phyloP scores from a whole-genome alignment of 106 monocot species.

The Ottelia alismoides region DNA sequence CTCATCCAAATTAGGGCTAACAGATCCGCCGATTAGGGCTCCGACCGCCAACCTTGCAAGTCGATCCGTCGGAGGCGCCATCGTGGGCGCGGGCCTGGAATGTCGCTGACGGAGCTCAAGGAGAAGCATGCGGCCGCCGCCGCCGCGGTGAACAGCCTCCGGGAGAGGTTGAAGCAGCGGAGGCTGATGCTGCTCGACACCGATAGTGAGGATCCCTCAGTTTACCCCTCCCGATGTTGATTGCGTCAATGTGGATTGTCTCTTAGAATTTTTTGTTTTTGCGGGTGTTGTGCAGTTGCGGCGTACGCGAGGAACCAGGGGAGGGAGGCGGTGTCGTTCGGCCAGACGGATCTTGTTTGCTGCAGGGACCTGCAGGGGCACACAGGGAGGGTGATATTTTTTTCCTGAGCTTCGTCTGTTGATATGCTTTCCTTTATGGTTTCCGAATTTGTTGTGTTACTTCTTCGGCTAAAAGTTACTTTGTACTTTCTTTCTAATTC shows the following conservation, averaged over 20 bases:
- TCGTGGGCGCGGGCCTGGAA: too few species aligned
- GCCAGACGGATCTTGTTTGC: conserved; percentile 78
- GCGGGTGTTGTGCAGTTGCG: conserved; percentile 27
- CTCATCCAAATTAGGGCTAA: too few species aligned
- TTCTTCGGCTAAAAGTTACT: too few species aligned
- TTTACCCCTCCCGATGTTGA: neutral
- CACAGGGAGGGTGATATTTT: conserved; percentile 51
- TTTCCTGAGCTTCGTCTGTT: neutral
- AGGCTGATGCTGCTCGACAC: conserved; percentile 61
- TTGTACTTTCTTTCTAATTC: too few species aligned
- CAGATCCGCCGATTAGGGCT: too few species aligned
- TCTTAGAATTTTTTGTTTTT: neutral
- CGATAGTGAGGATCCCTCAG: conserved; percentile 30
- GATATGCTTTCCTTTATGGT: conserved; percentile 19
- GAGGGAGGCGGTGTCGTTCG: conserved; percentile 47
- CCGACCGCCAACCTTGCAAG: too few species aligned
- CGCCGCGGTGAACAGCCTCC: conserved; percentile 43
- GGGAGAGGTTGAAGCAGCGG: conserved; percentile 52
- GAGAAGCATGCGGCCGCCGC: conserved; percentile 62
- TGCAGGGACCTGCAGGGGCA: conserved; percentile 80
- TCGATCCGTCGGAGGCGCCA: too few species aligned
- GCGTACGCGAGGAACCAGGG: conserved; percentile 53
- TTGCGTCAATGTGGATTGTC: neutral
- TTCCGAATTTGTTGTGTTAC: too few species aligned
- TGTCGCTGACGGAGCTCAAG: conserved; percentile 76